phyloP scores from a whole-genome alignment of 257 asterid species.

The Solanum microdontum region DNA sequence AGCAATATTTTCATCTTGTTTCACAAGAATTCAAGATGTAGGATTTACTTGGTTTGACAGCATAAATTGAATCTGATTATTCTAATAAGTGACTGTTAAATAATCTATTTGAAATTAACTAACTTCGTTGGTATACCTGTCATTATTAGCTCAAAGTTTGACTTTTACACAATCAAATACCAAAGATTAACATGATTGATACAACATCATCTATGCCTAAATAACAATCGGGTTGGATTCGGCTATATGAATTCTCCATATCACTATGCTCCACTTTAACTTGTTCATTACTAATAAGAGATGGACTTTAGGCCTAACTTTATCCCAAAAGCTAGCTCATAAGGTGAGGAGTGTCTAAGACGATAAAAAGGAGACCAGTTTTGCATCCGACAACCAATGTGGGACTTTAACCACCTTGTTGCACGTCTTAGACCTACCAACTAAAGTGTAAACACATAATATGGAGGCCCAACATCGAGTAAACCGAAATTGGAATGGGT shows the following conservation, averaged over 20 bases:
- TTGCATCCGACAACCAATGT: neutral
- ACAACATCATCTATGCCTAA: neutral
- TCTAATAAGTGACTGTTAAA: neutral
- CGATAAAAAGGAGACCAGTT: neutral
- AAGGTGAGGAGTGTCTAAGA: neutral
- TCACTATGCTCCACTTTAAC: neutral
- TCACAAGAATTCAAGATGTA: neutral
- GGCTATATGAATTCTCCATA: neutral
- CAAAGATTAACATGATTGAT: neutral
- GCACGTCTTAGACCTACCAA: neutral
- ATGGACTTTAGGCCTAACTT: neutral
- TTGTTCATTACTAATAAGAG: neutral
- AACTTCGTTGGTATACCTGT: neutral
- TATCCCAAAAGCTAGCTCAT: neutral
- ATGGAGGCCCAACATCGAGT: neutral
- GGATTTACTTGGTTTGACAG: neutral
- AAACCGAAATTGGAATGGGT: neutral
- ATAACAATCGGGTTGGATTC: neutral
- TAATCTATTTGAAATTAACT: neutral
- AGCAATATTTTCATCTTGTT: neutral
- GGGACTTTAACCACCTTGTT: neutral
- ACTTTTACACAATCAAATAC: neutral
- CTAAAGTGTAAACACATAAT: neutral
- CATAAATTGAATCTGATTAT: neutral
- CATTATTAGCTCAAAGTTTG: neutral